Conservation (phyloP, 306 rosid genomes). For the Comarum palustre region DNA sequence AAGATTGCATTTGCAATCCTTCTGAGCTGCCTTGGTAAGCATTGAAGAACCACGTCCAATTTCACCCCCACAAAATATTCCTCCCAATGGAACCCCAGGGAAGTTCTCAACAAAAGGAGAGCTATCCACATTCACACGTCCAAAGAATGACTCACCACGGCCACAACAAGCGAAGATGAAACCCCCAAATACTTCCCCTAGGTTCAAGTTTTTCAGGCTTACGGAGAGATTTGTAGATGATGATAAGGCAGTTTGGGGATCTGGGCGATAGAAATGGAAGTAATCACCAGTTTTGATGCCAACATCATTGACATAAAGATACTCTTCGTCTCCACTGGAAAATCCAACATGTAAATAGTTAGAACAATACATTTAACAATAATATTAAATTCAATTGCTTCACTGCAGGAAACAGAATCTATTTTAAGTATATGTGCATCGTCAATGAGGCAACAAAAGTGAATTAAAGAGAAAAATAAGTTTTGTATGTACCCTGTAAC, state of each 20-base stretch:
- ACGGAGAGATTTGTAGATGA: constrained; percentile 35
- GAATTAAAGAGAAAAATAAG: constrained; percentile 11
- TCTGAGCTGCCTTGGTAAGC: constrained; percentile 31
- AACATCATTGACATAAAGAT: constrained; percentile 53
- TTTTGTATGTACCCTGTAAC: constrained; percentile 53
- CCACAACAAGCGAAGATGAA: constrained; percentile 61
- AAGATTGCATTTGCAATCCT: constrained; percentile 42
- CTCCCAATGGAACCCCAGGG: constrained; percentile 57
- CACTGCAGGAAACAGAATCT: constrained; percentile 1
- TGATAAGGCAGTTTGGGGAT: constrained; percentile 42
- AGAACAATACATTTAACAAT: not conserved
- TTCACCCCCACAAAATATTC: constrained; percentile 72
- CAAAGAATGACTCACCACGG: constrained; percentile 60
- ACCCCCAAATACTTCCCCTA: constrained; percentile 56
- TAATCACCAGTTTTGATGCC: constrained; percentile 65
- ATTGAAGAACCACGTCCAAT: constrained; percentile 50
- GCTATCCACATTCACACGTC: constrained; percentile 48
- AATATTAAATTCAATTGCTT: not conserved
- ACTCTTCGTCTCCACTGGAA: constrained; percentile 67
- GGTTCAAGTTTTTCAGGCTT: constrained; percentile 41
- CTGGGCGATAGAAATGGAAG: constrained; percentile 70
- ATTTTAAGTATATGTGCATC: not conserved
- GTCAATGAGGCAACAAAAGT: constrained; percentile 17
- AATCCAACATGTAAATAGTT: not conserved
- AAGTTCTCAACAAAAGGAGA: constrained; percentile 54